phyloP scores from a whole-genome alignment of 768 basidiomycete genomes.

The Sistotremastrum niveocremeum region DNA sequence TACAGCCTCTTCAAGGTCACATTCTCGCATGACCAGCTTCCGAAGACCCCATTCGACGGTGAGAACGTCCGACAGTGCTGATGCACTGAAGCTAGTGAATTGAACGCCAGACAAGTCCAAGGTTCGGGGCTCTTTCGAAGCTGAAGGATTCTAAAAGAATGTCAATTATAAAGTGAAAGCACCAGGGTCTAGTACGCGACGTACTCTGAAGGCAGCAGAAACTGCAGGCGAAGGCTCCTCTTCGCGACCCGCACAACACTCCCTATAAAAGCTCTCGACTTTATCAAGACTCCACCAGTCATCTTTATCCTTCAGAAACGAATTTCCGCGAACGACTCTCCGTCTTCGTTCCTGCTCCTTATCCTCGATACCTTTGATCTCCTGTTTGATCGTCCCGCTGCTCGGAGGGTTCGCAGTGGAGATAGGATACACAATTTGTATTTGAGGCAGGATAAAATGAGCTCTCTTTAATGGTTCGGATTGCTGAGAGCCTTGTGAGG shows the following conservation, averaged over 20 bases:
- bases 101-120: slow-evolving; percentile 74
- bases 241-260: slow-evolving; percentile 69
- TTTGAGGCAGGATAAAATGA: slow-evolving; percentile 79
- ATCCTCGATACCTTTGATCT: slow-evolving; percentile 70
- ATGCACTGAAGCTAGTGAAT: slow-evolving; percentile 53
- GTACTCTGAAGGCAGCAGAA: slow-evolving; percentile 57
- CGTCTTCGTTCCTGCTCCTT: slow-evolving; percentile 55
- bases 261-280: slow-evolving; percentile 76
- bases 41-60: slow-evolving; percentile 87
- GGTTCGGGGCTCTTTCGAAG: slow-evolving; percentile 44
- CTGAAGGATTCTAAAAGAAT: slow-evolving; percentile 28
- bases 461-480: slow-evolving; percentile 67
- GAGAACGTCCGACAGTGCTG: slow-evolving; percentile 82
- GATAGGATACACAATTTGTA: slow-evolving; percentile 85
- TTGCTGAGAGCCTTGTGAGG: slow-evolving; percentile 20
- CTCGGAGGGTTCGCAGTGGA: slow-evolving; percentile 74
- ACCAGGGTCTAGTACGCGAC: slow-evolving; percentile 7
- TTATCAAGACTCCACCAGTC: slow-evolving; percentile 81
- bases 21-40: slow-evolving; percentile 75
- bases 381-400: slow-evolving; percentile 63
- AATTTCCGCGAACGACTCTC: slow-evolving; percentile 48
- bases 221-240: slow-evolving; percentile 54
- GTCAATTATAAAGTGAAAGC: no score
- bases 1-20: slow-evolving; percentile 76
- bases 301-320: slow-evolving; percentile 23